Base-by-base conservation (phyloP, 768 basidiomycete genomes). In the Hericium alpestre region DNA sequence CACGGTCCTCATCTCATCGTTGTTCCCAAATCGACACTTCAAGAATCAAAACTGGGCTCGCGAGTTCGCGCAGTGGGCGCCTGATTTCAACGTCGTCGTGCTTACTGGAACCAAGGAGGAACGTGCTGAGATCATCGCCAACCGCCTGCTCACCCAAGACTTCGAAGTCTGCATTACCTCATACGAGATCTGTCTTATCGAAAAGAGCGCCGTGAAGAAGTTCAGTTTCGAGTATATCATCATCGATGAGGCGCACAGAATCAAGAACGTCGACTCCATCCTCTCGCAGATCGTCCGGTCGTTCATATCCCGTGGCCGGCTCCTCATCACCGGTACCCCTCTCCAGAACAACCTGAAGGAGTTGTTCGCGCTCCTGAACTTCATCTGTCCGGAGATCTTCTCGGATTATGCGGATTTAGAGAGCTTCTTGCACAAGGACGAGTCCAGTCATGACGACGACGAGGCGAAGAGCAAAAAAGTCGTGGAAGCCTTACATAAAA, bases 201-300 rank as follows among this genome's bases (percentile, higher is more conserved):
- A 99, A 69, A 93, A 93, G 71, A 77, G 82, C n/a, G 80, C 87
- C 0, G 76, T 98, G 60, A 92, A 91, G 72, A 95, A 95, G 70
- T 91, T 97, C 69, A 87, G 87, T 0, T 98, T 97, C 75, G 91
- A 95, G 70, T 98, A 98, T 72, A 97, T 97, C 70, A 82, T 89
- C 62, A 98, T 99, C 65, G 95, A 99, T 72, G 95, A 99, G 72
- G 95, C 95, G 0, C 95, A 99, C 67, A 87, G 96, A 22, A 99
- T 99, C 79, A 98, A 98, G 76, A 98, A 98, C 68, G 93, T 95
- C 63, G 92, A 97, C 69, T 95, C 92, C 12, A 87, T 98, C 65
- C 80, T 99, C 15, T 86, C 86, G 15, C 92, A 96, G 71, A 97
- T 99, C 65, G 92, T 98, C 51, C 82, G 95, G 51, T 76, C 87